Base-by-base conservation (phyloP, 2,329 filamentous ascomycete species). In the Colletotrichum eleusines region DNA sequence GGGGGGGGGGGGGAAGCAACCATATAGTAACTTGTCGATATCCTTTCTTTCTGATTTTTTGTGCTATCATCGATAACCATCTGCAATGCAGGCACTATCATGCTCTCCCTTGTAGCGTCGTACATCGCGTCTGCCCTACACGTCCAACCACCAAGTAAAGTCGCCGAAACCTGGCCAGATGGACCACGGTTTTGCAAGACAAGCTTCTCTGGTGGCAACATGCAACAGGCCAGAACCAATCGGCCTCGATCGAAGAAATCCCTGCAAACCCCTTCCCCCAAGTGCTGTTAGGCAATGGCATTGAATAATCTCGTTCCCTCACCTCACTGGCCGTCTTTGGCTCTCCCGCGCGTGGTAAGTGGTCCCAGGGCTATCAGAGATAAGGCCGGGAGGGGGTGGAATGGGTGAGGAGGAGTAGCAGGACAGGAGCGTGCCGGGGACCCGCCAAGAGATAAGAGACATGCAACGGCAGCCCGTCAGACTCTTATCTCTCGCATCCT, bases 371-470 rank as follows among this genome's bases (percentile, higher is more conserved):
- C 8, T 26, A 26, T 58, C 40, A 23, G 9, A 59, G 68, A 71
- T 71, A 71, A 71, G 63, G 46, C 57, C 38, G 38, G 20, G 51
- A 50, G 26, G 33, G 44, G 46, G n/a, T n/a, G n/a, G 46, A 23
- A 55, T 23, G 42, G 44, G 20, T 14, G 57, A 33, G 33, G 38
- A 42, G 50, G 48, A 46, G 53, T 33, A 26, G 51, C 42, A 53
- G 12, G 20, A 33, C 28, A 38, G 61, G 35, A 42, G 50, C 9
- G 12, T 42, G 48, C 18, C 61, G 18, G 48, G 28, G 68, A 63
- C 68, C 68, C 68, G 68, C 68, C 58, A 68, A 71, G 64, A 71
- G 68, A 71, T 71, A 71, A 71, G 68, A 16, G 59, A 40, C 33
- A 62, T 50, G 63, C 40, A 44, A 63, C 67, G 46, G 23, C 60